Evolutionary conservation across 2,329 filamentous ascomycete genomes (phyloP).

Genomic region (Aspergillus pseudonomiae): DNA sequence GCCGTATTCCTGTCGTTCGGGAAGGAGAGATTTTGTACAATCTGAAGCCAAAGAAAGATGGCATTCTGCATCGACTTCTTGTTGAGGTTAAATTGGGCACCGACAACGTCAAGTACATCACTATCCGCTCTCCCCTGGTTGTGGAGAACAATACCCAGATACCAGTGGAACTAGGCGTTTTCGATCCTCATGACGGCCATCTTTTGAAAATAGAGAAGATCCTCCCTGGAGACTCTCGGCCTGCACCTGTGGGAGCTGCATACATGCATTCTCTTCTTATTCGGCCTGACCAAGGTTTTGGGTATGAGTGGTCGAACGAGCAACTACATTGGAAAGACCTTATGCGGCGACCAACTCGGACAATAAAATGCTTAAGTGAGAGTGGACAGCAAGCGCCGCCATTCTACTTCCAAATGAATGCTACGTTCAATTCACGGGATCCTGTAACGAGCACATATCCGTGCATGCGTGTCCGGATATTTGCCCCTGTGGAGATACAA

Average conservation of each 20-base stretch:
- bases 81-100: conserved; percentile 89
- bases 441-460: conserved; percentile 85
- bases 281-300: conserved; percentile 92
- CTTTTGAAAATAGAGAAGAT: conserved; percentile 98
- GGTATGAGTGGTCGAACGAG: conserved; percentile 92
- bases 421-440: conserved; percentile 79
- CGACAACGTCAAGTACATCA: conserved; percentile 98
- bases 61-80: conserved; percentile 82
- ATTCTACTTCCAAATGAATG: conserved; percentile 96
- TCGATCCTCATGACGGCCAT: conserved; percentile 82
- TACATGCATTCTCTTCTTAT: conserved; percentile 87
- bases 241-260: conserved; percentile 88
- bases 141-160: conserved; percentile 98
- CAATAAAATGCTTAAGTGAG: conserved; percentile 86
- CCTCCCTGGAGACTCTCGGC: conserved; percentile 83
- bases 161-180: conserved; percentile 89
- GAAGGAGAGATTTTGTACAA: conserved; percentile 93
- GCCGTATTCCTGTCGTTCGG: conserved; percentile 85
- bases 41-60: conserved; percentile 82
- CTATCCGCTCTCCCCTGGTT: conserved; percentile 84
- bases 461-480: conserved; percentile 90
- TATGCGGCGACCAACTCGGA: conserved; percentile 79
- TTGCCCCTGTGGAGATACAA: conserved; percentile 89
- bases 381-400: conserved; percentile 74
- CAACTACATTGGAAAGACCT: conserved; percentile 91